Evolutionary conservation across 768 basidiomycete genomes (phyloP).

Genomic region (Dioszegia aurantiaca): DNA sequence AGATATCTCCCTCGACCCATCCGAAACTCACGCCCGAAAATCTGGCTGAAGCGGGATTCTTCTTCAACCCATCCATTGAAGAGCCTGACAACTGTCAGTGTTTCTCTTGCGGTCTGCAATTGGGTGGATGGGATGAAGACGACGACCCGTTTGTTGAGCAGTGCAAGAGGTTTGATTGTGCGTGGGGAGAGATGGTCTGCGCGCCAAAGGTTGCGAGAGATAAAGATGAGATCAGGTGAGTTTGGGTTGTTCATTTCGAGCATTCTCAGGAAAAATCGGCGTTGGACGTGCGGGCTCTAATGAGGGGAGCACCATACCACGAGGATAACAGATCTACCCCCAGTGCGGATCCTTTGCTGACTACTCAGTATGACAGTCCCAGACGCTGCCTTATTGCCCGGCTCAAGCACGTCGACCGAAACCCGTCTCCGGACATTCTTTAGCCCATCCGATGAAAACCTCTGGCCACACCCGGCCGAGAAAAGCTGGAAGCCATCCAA

Average conservation of each 20-base stretch:
- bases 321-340: too few species aligned
- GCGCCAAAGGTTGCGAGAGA: constrained; percentile 56
- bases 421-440: constrained; percentile 38
- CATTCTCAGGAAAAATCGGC: not conserved
- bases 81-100: constrained; percentile 70
- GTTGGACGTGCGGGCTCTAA: not conserved
- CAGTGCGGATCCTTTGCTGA: constrained; percentile 2
- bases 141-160: constrained; percentile 89
- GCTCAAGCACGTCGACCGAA: constrained; percentile 27
- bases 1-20: constrained; percentile 63
- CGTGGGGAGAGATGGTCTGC: constrained; percentile 80
- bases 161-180: constrained; percentile 69
- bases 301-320: too few species aligned
- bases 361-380: not conserved
- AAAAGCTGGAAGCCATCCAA: constrained; percentile 45
- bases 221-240: constrained; percentile 24
- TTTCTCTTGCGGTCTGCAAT: constrained; percentile 75
- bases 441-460: constrained; percentile 18
- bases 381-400: constrained; percentile 23
- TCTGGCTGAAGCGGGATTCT: constrained; percentile 88
- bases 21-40: constrained; percentile 65
- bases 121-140: constrained; percentile 76
- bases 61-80: constrained; percentile 60
- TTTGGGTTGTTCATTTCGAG: constrained; percentile 5
- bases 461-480: constrained; percentile 50